Evolutionary conservation across 345 rosid species (phyloP).

Genomic region (Salix caprea): DNA sequence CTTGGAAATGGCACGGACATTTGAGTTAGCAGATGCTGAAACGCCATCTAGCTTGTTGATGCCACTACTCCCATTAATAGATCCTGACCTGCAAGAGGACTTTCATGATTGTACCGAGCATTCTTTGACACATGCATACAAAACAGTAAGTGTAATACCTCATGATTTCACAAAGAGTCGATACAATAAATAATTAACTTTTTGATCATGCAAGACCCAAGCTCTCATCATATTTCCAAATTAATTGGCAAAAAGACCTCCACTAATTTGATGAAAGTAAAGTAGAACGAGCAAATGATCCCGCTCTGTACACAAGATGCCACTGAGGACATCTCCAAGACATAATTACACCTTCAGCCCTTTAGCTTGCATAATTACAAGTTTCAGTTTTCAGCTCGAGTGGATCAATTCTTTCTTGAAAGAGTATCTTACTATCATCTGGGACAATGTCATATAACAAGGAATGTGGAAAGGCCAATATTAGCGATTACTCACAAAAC

Average conservation of each 20-base stretch:
- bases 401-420: background rate
- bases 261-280: background rate
- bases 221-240: background rate
- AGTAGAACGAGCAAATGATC: background rate
- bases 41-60: constrained; percentile 33
- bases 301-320: background rate
- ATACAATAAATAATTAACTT: background rate
- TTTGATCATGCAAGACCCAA: background rate
- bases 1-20: constrained; percentile 27
- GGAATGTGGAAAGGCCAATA: background rate
- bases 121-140: background rate
- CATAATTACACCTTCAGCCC: background rate
- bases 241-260: background rate
- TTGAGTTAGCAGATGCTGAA: constrained; percentile 27
- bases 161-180: background rate
- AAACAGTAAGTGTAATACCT: background rate
- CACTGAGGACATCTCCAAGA: background rate
- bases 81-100: constrained; percentile 40
- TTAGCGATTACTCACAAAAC: background rate
- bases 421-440: background rate
- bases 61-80: constrained; percentile 28
- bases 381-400: background rate
- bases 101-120: background rate
- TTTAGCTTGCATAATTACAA: background rate
- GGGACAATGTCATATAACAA: background rate